Evolutionary conservation across 768 basidiomycete species (phyloP), one percentile per base, ranked within the genome.

Genomic region (Pleurotus salmoneostramineus): DNA sequence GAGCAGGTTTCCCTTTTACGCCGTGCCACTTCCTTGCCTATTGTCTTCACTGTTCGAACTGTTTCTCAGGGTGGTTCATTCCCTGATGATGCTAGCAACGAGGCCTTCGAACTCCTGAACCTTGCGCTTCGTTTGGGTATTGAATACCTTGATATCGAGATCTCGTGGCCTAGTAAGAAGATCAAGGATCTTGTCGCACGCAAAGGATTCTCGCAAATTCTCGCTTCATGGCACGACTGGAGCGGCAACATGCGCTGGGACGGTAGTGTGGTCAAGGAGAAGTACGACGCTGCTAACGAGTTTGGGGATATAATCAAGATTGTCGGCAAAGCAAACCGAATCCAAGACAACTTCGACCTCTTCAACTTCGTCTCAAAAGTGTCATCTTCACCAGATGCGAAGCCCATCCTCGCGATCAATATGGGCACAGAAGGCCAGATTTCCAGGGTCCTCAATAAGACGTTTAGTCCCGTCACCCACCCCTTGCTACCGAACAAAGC

Each of bases 161-260:
- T 91, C 56, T 81, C 86, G 0, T 86, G 88, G 73, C 82, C 91
- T 0, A 78, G 84, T 61, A 77, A 81, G 50, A 66, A 77, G 50
- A 83, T 95, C 58, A 77, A 77, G 33, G 78, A 82, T 2, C 73
- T 98, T 45, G 70, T 77, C 31, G 64, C 74, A 10, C 76, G 74
- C 55, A 96, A 94, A 69, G 86, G 91, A 0, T 65, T 72, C 42
- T 89, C 94, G 0, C 80, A 87, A 62, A 83, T 98, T 65, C 87
- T 99, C 58, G 91, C 93, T 0, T 97, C 95, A 5, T 97, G 89
- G 87, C 96, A 98, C 67, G 95, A 99, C 65, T 95, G 91, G 88
- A 87, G 83, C 45, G 95, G 96, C 3, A 76, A 77, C 10, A 78
- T 95, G 75, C 81, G 82, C 62, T 99, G 96, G 96, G 80, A 85